These are phyloP conservation scores for Yarrowia galli DNA, from an alignment of 1,139 yeast species.

Conservation along the genomic window DNA sequence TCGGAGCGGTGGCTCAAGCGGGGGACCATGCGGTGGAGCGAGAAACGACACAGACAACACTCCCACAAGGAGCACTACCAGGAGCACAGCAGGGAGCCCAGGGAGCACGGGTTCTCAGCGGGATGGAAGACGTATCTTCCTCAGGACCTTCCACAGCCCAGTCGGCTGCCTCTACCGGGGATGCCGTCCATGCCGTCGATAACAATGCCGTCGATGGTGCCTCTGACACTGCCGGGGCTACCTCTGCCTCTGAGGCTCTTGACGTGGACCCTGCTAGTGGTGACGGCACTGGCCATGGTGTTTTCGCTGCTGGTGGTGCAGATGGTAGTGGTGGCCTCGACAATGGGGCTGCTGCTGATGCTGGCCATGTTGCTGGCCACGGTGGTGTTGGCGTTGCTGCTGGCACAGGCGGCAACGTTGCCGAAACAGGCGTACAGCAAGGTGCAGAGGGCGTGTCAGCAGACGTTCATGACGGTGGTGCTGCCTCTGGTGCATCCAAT, in stretches of 20 bases:
- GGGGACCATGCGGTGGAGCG: conserved; percentile 16
- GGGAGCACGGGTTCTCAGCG: background rate
- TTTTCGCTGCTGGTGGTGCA: conserved; percentile 24
- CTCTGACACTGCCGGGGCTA: conserved; percentile 4
- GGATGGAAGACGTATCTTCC: conserved; percentile 24
- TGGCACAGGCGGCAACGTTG: conserved; percentile 12
- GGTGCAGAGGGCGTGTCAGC: conserved; percentile 19
- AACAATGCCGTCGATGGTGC: background rate
- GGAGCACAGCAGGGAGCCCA: too few relatives aligned
- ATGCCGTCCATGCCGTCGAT: background rate
- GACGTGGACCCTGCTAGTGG: conserved; percentile 13
- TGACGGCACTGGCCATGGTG: conserved; percentile 12
- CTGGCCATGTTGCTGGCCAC: conserved; percentile 11
- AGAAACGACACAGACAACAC: background rate
- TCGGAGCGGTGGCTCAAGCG: conserved; percentile 20
- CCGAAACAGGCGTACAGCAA: conserved; percentile 8
- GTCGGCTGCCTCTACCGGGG: background rate
- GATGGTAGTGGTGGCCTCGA: conserved; percentile 18
- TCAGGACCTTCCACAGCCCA: background rate
- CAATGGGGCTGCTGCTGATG: conserved; percentile 18
- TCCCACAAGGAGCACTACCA: background rate
- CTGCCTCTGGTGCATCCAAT: conserved; percentile 35
- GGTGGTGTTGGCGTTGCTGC: conserved; percentile 1
- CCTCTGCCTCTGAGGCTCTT: conserved; percentile 21
- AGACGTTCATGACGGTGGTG: conserved; percentile 30